phyloP scores from a whole-genome alignment of 208 protist species.

The Trypanosoma vivax region DNA sequence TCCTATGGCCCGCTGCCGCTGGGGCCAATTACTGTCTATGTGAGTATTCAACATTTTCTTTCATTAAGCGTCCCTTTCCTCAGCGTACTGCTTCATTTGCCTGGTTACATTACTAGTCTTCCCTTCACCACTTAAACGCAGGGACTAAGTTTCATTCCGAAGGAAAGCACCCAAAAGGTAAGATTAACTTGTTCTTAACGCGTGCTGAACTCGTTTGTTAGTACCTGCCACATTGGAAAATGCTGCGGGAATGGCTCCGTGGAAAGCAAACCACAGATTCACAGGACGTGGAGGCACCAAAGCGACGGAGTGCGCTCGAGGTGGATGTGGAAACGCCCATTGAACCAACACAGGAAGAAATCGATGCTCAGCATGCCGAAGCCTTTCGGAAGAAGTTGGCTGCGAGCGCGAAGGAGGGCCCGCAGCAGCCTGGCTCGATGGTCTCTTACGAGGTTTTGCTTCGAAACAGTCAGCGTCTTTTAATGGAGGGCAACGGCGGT shows the following conservation, averaged over 20 bases:
- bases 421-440: conserved; percentile 26
- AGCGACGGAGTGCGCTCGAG: conserved; percentile 38
- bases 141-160: too few species aligned
- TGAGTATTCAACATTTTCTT: too few species aligned
- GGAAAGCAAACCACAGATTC: conserved; percentile 31
- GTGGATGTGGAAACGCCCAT: conserved; percentile 75
- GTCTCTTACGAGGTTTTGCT: conserved; percentile 78
- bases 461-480: conserved; percentile 44
- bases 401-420: conserved; percentile 54
- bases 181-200: not conserved
- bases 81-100: too few species aligned
- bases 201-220: not conserved
- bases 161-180: too few species aligned
- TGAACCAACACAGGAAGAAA: conserved; percentile 40
- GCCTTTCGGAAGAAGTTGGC: conserved; percentile 71
- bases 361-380: conserved; percentile 28
- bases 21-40: too few species aligned
- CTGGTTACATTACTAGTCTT: too few species aligned
- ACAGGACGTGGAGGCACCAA: conserved; percentile 20
- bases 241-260: conserved; percentile 84
- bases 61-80: too few species aligned
- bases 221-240: conserved; percentile 17
- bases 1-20: too few species aligned
- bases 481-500: conserved; percentile 60
- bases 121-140: too few species aligned